These are phyloP conservation scores for Berkeleyomyces basicola DNA, from an alignment of 2,329 filamentous ascomycete genomes.

Conservation along the genomic window DNA sequence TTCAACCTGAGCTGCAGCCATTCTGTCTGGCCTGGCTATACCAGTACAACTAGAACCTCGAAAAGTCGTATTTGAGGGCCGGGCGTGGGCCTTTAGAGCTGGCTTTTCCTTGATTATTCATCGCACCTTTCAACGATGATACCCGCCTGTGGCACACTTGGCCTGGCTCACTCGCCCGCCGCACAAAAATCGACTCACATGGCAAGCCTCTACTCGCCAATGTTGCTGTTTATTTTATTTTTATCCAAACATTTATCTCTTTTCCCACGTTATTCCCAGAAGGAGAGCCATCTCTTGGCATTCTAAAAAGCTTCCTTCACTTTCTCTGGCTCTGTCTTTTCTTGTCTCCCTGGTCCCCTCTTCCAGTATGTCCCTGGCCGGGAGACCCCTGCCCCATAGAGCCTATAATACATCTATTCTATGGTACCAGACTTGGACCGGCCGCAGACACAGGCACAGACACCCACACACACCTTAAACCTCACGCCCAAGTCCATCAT, in stretches of 20 bases:
- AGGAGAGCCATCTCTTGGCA: background rate
- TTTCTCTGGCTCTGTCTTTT: background rate
- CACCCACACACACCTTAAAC: background rate
- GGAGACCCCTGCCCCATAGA: background rate
- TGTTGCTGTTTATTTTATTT: background rate
- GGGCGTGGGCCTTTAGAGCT: background rate
- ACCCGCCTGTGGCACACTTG: background rate
- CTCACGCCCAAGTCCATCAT: background rate
- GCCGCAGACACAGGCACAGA: background rate
- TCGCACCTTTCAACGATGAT: background rate
- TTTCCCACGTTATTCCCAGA: background rate
- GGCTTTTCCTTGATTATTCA: background rate
- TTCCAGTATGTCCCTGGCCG: background rate
- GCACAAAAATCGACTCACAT: background rate
- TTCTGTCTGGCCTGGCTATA: too few relatives aligned
- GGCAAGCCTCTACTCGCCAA: background rate
- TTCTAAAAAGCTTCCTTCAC: conserved; percentile 1
- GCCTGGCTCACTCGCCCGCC: background rate
- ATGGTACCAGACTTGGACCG: background rate
- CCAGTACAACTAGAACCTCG: too few relatives aligned
- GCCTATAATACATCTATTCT: background rate
- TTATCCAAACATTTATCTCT: background rate
- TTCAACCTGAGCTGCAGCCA: background rate
- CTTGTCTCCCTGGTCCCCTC: background rate
- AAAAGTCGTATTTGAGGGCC: too few relatives aligned